Evolutionary conservation across 2,329 filamentous ascomycete species (phyloP), one percentile per base, ranked within the genome.

Genomic region (Scortechinia acanthostroma): DNA sequence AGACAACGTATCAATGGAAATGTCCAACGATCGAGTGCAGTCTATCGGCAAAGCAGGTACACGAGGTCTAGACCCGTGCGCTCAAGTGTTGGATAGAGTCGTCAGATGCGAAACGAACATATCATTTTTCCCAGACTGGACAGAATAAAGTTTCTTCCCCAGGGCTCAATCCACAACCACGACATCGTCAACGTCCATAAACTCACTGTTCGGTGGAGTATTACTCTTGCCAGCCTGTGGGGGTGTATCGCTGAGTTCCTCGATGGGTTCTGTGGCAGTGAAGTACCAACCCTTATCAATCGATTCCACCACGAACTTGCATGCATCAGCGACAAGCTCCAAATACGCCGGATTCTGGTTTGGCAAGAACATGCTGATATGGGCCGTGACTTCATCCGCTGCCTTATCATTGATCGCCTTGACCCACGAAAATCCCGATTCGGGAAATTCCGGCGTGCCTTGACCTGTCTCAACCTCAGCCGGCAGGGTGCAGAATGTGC

Each of bases 401-500:
- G 72, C 74, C 49, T 70, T 71, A 45, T 79, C 70, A 54, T 40
- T 40, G 6, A 6, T 10, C 13, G 35, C 35, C 17, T 19, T 10
- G 10, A 19, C 17, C 35, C 35, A 83, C 83, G 33, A 73, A 63
- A 73, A 60, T 28, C 63, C 62, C n/a, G 45, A 46, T 33, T 50
- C 53, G n/a, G n/a, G n/a, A n/a, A n/a, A n/a, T n/a, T n/a, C n/a
- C 4, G 49, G 45, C 37, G 46, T 40, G 19, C 45, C 42, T 20
- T 51, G 53, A 37, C 55, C 46, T 20, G 55, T 52, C 23, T 52
- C 52, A 30, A 61, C 58, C 16, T 64, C 55, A 42, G 61, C 57
- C 1, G 74, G 74, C 17, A 77, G 58, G 22, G 74, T 72, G 56
- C 76, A 82, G 53, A 83, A 83, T 0, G 78, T 83, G 45, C 79